phyloP scores from a whole-genome alignment of 1,284 basidiomycete species.

The Fomitopsis betulina region DNA sequence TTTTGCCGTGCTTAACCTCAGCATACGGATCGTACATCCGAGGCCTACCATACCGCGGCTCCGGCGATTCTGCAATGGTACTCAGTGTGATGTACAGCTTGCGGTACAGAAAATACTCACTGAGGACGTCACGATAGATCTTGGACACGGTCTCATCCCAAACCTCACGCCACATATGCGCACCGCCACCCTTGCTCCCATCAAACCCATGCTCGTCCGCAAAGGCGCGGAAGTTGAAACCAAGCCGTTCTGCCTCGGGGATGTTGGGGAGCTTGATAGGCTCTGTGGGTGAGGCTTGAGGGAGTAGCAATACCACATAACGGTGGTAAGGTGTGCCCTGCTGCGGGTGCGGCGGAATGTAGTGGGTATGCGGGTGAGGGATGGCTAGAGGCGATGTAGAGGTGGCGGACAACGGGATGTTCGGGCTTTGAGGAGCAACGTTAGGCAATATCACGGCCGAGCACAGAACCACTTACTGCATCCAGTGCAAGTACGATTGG shows the following conservation, averaged over 20 bases:
- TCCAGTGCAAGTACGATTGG: slow-evolving; percentile 81
- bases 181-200: slow-evolving; percentile 56
- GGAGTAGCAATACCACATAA: slow-evolving; percentile 74
- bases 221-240: slow-evolving; percentile 68
- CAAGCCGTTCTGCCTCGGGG: slow-evolving; percentile 37
- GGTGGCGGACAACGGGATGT: slow-evolving; percentile 72
- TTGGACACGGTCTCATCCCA: slow-evolving; percentile 67
- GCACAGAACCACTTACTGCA: slow-evolving; percentile 55
- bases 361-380: slow-evolving; percentile 55
- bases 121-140: slow-evolving; percentile 65
- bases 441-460: slow-evolving; percentile 3
- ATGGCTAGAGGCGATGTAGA: slow-evolving; percentile 37
- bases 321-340: slow-evolving; percentile 84
- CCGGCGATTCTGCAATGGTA: slow-evolving; percentile 43
- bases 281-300: slow-evolving; percentile 45
- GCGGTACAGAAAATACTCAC: slow-evolving; percentile 40
- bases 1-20: slow-evolving; percentile 48
- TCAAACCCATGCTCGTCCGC: slow-evolving; percentile 50
- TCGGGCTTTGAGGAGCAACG: slow-evolving; percentile 49
- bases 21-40: slow-evolving; percentile 50
- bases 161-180: slow-evolving; percentile 80
- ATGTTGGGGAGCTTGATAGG: slow-evolving; percentile 36
- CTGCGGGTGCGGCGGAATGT: slow-evolving; percentile 86
- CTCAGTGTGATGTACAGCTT: background rate
- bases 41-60: slow-evolving; percentile 60